phyloP scores from a whole-genome alignment of 805 yeast genomes.

The Komagataella pseudopastoris region DNA sequence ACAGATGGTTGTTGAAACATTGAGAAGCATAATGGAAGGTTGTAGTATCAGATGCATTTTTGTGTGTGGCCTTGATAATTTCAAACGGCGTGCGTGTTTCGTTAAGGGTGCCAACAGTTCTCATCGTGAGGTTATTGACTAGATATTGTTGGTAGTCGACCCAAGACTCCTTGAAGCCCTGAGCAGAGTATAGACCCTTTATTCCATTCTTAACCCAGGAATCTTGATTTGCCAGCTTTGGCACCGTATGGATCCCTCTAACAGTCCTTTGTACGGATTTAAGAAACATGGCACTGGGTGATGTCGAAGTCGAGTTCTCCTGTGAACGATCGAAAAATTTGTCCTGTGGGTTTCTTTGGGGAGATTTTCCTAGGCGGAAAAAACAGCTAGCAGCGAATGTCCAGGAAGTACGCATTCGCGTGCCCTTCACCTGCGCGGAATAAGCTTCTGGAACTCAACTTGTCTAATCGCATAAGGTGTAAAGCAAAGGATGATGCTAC shows the following conservation, averaged over 20 bases:
- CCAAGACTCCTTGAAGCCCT: constrained; percentile 72
- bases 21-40: constrained; percentile 85
- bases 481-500: neutral
- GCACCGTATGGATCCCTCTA: constrained; percentile 45
- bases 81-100: constrained; percentile 70
- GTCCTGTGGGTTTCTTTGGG: neutral
- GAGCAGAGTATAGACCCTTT: constrained; percentile 46
- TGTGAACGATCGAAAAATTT: neutral
- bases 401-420: neutral
- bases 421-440: neutral
- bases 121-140: constrained; percentile 43
- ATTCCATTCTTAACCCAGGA: constrained; percentile 34
- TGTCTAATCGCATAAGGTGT: neutral
- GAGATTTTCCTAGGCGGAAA: neutral
- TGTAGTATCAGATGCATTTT: constrained; percentile 49
- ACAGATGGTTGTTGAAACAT: constrained; percentile 85
- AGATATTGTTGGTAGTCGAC: constrained; percentile 58
- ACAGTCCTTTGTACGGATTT: neutral
- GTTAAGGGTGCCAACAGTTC: constrained; percentile 67
- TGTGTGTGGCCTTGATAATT: constrained; percentile 52
- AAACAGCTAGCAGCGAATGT: neutral
- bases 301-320: neutral
- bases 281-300: neutral
- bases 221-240: constrained; percentile 31
- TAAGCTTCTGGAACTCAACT: neutral